Conservation (phyloP, 2,329 filamentous ascomycete genomes). For the Exutisphaerella laricina region DNA sequence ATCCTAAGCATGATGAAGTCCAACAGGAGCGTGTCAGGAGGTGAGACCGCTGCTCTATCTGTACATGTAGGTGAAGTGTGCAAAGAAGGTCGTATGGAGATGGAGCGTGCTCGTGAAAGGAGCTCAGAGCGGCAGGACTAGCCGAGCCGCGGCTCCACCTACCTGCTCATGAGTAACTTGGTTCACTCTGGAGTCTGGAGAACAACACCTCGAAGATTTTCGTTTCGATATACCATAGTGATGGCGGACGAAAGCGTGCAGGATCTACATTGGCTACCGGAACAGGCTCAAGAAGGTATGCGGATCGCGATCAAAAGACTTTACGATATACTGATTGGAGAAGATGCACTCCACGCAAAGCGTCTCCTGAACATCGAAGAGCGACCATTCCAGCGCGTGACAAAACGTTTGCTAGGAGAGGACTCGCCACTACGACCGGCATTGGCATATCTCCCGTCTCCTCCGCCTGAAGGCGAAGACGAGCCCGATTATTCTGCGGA, state of each 20-base stretch:
- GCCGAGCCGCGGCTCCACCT: no score
- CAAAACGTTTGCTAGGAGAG: conserved; percentile 68
- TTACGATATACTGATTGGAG: conserved; percentile 1
- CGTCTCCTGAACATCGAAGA: conserved; percentile 88
- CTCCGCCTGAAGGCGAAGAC: conserved; percentile 50
- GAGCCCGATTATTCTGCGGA: conserved; percentile 45
- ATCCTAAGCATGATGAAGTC: background rate
- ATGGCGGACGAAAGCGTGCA: conserved; percentile 13
- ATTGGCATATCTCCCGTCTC: conserved; percentile 51
- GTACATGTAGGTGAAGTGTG: no score
- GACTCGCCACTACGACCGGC: conserved; percentile 58
- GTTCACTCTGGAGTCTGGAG: no score
- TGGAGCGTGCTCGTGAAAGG: no score
- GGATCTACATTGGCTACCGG: conserved; percentile 17
- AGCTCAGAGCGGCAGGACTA: no score
- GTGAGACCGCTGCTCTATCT: no score
- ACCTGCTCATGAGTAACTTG: no score
- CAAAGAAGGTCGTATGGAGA: no score
- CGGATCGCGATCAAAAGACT: background rate
- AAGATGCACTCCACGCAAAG: conserved; percentile 76
- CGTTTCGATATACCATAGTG: no score
- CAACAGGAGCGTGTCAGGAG: no score
- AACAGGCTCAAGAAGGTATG: conserved; percentile 28
- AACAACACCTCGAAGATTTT: no score
- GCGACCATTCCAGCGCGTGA: conserved; percentile 83